Conservation (phyloP, 768 basidiomycete genomes). For the Flagelloscypha sp. region DNA sequence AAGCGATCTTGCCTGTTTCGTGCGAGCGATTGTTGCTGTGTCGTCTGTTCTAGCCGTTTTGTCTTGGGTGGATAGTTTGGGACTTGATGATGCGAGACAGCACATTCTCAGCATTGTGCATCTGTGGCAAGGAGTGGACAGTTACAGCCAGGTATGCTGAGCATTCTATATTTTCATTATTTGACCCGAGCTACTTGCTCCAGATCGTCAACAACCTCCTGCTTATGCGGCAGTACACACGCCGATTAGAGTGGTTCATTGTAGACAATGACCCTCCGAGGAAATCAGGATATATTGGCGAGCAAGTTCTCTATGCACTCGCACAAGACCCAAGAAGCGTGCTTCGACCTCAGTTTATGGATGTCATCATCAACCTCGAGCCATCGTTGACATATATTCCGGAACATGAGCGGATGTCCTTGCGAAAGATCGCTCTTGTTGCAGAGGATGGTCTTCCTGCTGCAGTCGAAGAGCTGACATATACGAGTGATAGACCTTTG, state of each 20-base stretch:
- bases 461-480: conserved; percentile 54
- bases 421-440: conserved; percentile 58
- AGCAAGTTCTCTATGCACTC: conserved; percentile 57
- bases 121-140: conserved; percentile 59
- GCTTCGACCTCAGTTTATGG: conserved; percentile 49
- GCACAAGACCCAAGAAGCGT: conserved; percentile 53
- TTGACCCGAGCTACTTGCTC: conserved; percentile 6
- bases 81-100: conserved; percentile 55
- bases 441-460: conserved; percentile 58
- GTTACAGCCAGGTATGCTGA: conserved; percentile 58
- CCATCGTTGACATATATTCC: conserved; percentile 55
- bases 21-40: conserved; percentile 62
- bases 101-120: conserved; percentile 53
- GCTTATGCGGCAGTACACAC: conserved; percentile 61
- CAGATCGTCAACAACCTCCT: conserved; percentile 72
- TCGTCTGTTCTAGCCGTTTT: conserved; percentile 60
- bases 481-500: conserved; percentile 41
- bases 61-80: conserved; percentile 75
- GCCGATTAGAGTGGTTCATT: conserved; percentile 67
- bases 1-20: conserved; percentile 54
- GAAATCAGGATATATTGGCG: conserved; percentile 57
- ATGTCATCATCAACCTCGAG: conserved; percentile 49
- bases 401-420: conserved; percentile 47
- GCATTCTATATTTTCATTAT: conserved; percentile 1
- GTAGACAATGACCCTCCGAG: conserved; percentile 53